Base-by-base conservation (phyloP, 306 rosid species). In the Gastrolobium villosum region DNA sequence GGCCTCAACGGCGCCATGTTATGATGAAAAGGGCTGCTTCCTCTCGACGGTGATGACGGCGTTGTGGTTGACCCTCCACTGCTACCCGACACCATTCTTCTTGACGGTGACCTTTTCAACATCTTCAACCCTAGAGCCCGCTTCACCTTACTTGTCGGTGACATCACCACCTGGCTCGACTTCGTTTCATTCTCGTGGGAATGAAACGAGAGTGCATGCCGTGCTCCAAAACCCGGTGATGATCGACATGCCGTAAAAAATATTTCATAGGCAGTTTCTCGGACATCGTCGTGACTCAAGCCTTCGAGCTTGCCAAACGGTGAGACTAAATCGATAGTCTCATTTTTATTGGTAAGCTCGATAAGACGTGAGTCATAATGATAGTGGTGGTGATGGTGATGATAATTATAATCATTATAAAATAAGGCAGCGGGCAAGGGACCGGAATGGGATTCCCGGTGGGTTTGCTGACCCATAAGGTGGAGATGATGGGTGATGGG, bases 241-340 rank as follows among this genome's bases (percentile, higher is more conserved):
- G 99, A 95, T 2, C 98, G 89, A 49, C 98, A 95, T 0, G 99
- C 89, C 6, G 84, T 89, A 88, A 95, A 95, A 70, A 95, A 95
- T 3, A 95, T 88, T 84, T 95, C 99, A 30, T 95, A 95, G 3
- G 99, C 98, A 0, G 98, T 87, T 49, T 89, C 97, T 36, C 96
- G 79, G 6, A 92, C 14, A 3, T 91, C 93, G 43, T 92, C 91
- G 0, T 44, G 83, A 81, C 82, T 81, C 72, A 43, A 50, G 5
- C 88, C 92, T 5, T 85, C 87, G 70, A 92, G 84, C 54, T 79
- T 81, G 2, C 60, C 81, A 7, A 92, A 89, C 11, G 99, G 99
- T 74, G 79, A 88, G 2, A 62, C 62, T 3, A 91, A 45, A 60
- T 86, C 90, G 15, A 7, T 35, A 46, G 49, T 14, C 73, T 85